Evolutionary conservation across 2,329 filamentous ascomycete genomes (phyloP), one percentile per base, ranked within the genome.

Genomic region (Rhynchosporium graminicola): DNA sequence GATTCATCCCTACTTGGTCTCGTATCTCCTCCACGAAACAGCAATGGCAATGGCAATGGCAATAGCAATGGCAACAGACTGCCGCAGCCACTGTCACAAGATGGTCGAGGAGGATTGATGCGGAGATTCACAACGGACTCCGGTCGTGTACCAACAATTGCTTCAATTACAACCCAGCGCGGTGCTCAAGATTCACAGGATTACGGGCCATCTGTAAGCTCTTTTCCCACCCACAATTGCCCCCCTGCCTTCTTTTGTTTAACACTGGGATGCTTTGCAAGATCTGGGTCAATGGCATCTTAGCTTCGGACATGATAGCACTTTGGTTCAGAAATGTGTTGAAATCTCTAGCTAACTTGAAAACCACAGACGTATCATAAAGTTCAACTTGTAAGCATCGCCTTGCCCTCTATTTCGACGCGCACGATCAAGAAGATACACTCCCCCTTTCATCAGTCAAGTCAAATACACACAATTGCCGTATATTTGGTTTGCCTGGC

Each of bases 61-160:
- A 89, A 89, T 76, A 83, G 84, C 73, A 82, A 89, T 76, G 83
- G 84, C 73, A 82, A 80, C 73, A 85, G 87, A 73, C 81, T 87
- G 75, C 81, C 80, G 67, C 83, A 83, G 68, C 81, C 83, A 68
- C 77, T 80, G 62, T 76, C 83, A 67, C 83, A 86, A 76, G 91
- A 96, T 74, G 84, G 84, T 68, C 87, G 93, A 77, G 85, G 86
- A 67, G 87, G 87, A 71, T 82, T 98, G 75, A 91, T 93, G 77
- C 88, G 94, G 73, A 89, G 94, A 74, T 98, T 98, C 79, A 98
- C 94, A 67, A 95, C 93, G 62, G 96, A 97, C 79, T 87, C 91
- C 78, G 83, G 91, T 77, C 84, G 92, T 83, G 80, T 94, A 77
- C 89, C 90, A 76, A 91, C 89, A 74, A 80, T 91, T 77, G 85